Percentiles rank a stretch among this genome's conserved stretches.
phyloP scores from a whole-genome alignment of 345 rosid species.

The Linum trigynum region DNA sequence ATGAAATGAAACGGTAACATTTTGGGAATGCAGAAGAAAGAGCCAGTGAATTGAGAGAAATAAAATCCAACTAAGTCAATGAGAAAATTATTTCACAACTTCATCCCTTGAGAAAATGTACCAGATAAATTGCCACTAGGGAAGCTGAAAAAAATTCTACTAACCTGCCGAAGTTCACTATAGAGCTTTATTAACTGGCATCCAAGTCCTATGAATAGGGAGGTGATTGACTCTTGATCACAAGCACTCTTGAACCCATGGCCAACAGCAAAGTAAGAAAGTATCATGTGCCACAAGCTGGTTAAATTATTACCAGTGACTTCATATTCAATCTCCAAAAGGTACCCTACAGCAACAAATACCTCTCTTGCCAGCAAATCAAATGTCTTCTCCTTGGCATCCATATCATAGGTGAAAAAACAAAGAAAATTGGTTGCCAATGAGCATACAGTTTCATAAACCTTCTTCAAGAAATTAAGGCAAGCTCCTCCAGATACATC shows the following conservation, averaged over 20 bases:
- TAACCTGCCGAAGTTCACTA: constrained; percentile 88
- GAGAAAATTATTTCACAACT: neutral
- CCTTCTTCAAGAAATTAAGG: constrained; percentile 56
- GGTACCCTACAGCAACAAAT: constrained; percentile 40
- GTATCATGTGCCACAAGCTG: constrained; percentile 52
- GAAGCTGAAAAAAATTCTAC: constrained; percentile 17
- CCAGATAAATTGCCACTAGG: neutral
- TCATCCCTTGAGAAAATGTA: neutral
- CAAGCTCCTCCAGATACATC: constrained; percentile 74
- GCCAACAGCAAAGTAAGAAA: constrained; percentile 46
- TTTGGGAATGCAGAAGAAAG: neutral
- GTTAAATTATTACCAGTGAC: constrained; percentile 58
- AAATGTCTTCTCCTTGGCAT: constrained; percentile 27
- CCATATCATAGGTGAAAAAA: constrained; percentile 22
- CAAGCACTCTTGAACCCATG: constrained; percentile 27
- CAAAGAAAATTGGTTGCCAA: constrained; percentile 34
- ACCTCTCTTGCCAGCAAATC: constrained; percentile 51
- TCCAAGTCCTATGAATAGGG: constrained; percentile 41
- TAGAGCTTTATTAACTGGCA: constrained; percentile 68
- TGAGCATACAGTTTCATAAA: constrained; percentile 38
- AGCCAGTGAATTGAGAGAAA: constrained; percentile 1
- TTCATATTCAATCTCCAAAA: constrained; percentile 73
- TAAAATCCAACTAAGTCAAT: neutral
- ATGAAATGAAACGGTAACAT: neutral
- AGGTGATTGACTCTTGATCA: constrained; percentile 29